phyloP scores from a whole-genome alignment of 208 protist species.

The Polymyxa betae region DNA sequence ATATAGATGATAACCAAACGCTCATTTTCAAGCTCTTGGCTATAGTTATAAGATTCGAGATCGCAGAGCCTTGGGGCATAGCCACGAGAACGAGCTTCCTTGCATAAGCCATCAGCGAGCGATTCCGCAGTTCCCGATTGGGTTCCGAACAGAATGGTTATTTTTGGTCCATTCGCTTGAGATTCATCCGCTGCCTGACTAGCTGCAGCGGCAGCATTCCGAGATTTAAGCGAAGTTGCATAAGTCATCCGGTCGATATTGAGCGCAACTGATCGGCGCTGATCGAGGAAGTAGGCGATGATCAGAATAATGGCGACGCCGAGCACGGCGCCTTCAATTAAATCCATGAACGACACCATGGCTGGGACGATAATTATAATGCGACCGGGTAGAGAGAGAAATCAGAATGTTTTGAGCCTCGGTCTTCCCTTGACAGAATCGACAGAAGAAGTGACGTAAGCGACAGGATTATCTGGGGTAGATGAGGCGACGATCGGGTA shows the following conservation, averaged over 20 bases:
- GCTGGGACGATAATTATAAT: too few species aligned
- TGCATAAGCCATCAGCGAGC: neutral
- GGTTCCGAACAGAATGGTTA: conserved; percentile 57
- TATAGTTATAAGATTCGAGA: conserved; percentile 54
- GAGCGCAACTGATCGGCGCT: neutral
- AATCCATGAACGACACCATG: neutral
- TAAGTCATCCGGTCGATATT: neutral
- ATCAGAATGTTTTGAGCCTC: too few species aligned
- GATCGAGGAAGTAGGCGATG: neutral
- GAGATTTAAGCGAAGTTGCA: neutral
- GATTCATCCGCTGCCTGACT: neutral
- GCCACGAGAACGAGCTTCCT: neutral
- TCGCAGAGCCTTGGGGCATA: conserved; percentile 36
- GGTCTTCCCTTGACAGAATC: too few species aligned
- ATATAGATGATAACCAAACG: conserved; percentile 34
- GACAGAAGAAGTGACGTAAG: too few species aligned
- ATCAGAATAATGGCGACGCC: conserved; percentile 5
- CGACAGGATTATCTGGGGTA: too few species aligned
- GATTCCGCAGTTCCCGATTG: conserved; percentile 54
- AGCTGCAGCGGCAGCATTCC: neutral
- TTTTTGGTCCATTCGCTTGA: neutral
- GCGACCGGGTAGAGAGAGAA: too few species aligned
- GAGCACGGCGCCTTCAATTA: neutral
- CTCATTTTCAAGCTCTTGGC: conserved; percentile 8
- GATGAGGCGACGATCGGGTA: too few species aligned